Conservation (phyloP, 208 protist genomes). For the Wallacemonas sp. region DNA sequence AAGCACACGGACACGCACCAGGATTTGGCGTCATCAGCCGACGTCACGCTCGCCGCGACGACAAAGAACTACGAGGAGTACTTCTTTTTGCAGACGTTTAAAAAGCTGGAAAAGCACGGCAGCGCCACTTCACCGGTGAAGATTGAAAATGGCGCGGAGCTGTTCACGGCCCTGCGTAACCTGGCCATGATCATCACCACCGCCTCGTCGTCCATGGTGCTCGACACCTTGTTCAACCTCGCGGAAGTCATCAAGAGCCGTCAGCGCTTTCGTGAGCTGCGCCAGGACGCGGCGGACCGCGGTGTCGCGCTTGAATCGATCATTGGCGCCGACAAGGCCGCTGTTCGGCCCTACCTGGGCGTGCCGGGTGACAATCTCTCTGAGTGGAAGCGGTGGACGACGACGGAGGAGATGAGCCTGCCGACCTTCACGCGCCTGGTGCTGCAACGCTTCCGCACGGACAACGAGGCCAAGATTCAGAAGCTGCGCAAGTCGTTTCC, state of each 20-base stretch:
- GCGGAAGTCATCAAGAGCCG: conserved; percentile 35
- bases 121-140: neutral
- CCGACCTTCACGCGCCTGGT: conserved; percentile 24
- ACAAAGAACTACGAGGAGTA: conserved; percentile 8
- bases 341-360: conserved; percentile 21
- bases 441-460: conserved; percentile 25
- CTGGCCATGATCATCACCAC: conserved; percentile 37
- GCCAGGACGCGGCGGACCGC: conserved; percentile 14
- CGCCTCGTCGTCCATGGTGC: conserved; percentile 46
- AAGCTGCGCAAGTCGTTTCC: conserved; percentile 24
- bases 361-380: conserved; percentile 16
- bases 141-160: conserved; percentile 18
- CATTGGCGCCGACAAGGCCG: conserved; percentile 5
- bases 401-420: conserved; percentile 42
- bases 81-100: conserved; percentile 8
- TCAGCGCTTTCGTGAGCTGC: conserved; percentile 20
- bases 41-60: neutral
- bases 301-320: conserved; percentile 26
- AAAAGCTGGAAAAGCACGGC: conserved; percentile 5
- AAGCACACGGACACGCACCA: neutral
- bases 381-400: conserved; percentile 35
- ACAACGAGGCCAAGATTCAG: conserved; percentile 24
- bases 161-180: conserved; percentile 40
- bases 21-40: neutral
- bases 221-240: conserved; percentile 39